Conservation (phyloP, 768 basidiomycete species). For the Hericium rajendrae region DNA sequence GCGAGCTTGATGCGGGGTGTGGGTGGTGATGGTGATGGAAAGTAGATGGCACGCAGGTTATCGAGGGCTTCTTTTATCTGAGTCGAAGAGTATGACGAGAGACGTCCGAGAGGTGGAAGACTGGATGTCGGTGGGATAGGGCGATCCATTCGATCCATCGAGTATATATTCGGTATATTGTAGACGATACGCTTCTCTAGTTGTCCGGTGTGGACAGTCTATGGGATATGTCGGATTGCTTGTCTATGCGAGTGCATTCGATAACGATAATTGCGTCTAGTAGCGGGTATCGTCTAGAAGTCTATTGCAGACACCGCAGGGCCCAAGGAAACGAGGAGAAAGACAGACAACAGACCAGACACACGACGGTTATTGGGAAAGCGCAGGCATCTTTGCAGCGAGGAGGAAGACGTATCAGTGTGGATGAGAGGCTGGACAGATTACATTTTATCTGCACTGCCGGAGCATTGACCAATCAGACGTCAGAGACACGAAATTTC, state of each 20-base stretch:
- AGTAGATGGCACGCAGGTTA: conserved; percentile 44
- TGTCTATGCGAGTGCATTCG: neutral
- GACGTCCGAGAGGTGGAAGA: conserved; percentile 47
- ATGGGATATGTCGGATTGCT: conserved; percentile 7
- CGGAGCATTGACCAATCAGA: neutral
- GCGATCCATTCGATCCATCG: neutral
- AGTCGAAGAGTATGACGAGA: conserved; percentile 26
- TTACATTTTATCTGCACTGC: neutral
- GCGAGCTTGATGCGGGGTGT: conserved; percentile 13
- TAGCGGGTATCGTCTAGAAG: conserved; percentile 21
- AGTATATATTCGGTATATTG: neutral
- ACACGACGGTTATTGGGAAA: neutral
- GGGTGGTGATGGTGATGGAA: conserved; percentile 26
- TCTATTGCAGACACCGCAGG: conserved; percentile 14
- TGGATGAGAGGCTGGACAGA: neutral
- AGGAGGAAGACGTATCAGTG: neutral
- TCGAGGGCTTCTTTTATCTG: conserved; percentile 32
- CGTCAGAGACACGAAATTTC: neutral
- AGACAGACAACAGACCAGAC: neutral
- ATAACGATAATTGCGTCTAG: conserved; percentile 9
- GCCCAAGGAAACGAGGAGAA: conserved; percentile 16
- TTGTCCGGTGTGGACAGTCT: neutral
- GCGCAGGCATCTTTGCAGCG: neutral
- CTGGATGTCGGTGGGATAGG: conserved; percentile 33
- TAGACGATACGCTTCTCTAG: too few species aligned